phyloP scores from a whole-genome alignment of 441 rosid species.

The Gossypium davidsonii region DNA sequence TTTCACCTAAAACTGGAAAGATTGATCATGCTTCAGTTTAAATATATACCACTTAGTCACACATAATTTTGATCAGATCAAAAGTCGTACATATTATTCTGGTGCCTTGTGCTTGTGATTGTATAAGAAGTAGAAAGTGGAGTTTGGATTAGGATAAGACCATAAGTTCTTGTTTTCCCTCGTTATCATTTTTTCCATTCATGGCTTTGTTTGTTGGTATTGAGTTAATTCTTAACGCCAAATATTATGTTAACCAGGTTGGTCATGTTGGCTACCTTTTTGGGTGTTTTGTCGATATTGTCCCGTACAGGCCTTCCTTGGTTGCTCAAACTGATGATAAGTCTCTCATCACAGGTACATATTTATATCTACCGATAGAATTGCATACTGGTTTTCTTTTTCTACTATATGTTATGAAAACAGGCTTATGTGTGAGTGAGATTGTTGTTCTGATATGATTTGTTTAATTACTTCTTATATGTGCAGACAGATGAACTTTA shows the following conservation, averaged over 20 bases:
- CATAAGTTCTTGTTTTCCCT: not conserved
- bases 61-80: constrained; percentile 14
- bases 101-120: not conserved
- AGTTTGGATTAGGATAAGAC: not conserved
- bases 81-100: not conserved
- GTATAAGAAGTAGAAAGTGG: not conserved
- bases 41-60: not conserved
- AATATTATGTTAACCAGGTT: constrained; percentile 40
- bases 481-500: constrained; percentile 92
- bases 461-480: constrained; percentile 8
- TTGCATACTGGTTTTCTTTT: not conserved
- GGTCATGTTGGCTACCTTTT: constrained; percentile 61
- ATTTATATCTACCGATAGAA: not conserved
- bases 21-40: not conserved
- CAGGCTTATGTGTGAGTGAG: not conserved
- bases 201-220: not conserved
- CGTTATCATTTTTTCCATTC: not conserved
- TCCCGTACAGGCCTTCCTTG: constrained; percentile 95
- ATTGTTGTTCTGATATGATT: not conserved
- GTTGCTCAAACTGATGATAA: constrained; percentile 93
- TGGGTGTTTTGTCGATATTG: constrained; percentile 62
- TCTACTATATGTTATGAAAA: not conserved
- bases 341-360: constrained; percentile 78
- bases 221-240: not conserved
- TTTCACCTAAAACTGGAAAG: constrained; percentile 2